These are phyloP conservation scores for Przewalskia tangutica DNA, from an alignment of 257 asterid genomes.

Conservation along the genomic window DNA sequence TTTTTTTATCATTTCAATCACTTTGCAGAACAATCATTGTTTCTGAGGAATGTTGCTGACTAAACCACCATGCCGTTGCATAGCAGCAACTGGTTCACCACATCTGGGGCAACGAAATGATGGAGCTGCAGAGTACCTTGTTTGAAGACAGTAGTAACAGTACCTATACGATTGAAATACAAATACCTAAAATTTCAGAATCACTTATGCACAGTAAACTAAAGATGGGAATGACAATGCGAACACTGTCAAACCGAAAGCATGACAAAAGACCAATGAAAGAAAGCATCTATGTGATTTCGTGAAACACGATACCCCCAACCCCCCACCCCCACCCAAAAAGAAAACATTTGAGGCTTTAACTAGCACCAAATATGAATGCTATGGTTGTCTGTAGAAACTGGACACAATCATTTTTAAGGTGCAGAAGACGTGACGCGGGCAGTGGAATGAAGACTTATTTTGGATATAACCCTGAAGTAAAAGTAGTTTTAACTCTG, in stretches of 20 bases:
- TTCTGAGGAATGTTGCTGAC: conserved; percentile 14
- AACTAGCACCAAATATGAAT: neutral
- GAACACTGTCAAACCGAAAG: neutral
- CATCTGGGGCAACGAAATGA: conserved; percentile 80
- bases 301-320: neutral
- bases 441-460: neutral
- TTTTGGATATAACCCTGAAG: neutral
- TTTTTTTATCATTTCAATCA: conserved; percentile 5
- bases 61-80: conserved; percentile 62
- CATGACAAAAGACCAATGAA: neutral
- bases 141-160: conserved; percentile 83
- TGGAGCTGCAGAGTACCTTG: conserved; percentile 68
- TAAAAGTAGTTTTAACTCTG: neutral
- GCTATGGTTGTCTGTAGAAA: neutral
- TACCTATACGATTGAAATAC: conserved; percentile 40
- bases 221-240: neutral
- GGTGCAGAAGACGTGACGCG: neutral
- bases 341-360: neutral
- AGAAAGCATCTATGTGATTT: neutral
- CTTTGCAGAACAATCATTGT: conserved; percentile 24
- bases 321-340: no score
- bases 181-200: neutral
- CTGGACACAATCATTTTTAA: neutral
- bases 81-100: conserved; percentile 72
- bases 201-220: neutral